Conservation (phyloP, 2,329 filamentous ascomycete genomes). For the Zymoseptoria brevis region DNA sequence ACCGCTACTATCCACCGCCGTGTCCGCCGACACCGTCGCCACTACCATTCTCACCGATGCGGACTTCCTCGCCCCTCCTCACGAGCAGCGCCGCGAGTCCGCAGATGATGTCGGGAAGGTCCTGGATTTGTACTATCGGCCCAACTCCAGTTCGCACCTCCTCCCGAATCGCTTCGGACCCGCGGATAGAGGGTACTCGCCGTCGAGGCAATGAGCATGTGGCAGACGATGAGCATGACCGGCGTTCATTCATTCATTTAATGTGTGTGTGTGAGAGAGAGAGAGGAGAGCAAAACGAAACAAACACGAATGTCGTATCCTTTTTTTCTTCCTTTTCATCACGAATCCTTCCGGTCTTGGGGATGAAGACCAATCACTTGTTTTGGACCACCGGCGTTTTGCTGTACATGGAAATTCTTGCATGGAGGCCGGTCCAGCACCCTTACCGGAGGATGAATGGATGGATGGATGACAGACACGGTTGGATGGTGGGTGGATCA, state of each 20-base stretch:
- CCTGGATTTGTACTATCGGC: conserved; percentile 11
- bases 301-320: neutral
- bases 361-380: neutral
- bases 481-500: neutral
- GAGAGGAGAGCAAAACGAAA: neutral
- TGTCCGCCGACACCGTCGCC: conserved; percentile 14
- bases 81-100: conserved; percentile 5
- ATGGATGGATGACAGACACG: neutral
- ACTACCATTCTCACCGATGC: conserved; percentile 14
- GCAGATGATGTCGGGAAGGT: conserved; percentile 12
- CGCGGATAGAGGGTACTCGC: neutral
- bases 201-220: neutral
- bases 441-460: neutral
- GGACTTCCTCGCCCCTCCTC: conserved; percentile 1
- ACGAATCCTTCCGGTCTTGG: neutral
- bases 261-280: neutral
- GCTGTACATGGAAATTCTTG: neutral
- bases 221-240: neutral
- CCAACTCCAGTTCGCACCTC: conserved; percentile 1
- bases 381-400: neutral
- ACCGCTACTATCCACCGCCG: conserved; percentile 11
- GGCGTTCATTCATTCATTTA: neutral
- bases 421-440: neutral
- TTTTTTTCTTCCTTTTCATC: neutral
- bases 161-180: neutral